Evolutionary conservation across 2,329 filamentous ascomycete genomes (phyloP), one percentile per base, ranked within the genome.

Genomic region (Annulohypoxylon truncatum): DNA sequence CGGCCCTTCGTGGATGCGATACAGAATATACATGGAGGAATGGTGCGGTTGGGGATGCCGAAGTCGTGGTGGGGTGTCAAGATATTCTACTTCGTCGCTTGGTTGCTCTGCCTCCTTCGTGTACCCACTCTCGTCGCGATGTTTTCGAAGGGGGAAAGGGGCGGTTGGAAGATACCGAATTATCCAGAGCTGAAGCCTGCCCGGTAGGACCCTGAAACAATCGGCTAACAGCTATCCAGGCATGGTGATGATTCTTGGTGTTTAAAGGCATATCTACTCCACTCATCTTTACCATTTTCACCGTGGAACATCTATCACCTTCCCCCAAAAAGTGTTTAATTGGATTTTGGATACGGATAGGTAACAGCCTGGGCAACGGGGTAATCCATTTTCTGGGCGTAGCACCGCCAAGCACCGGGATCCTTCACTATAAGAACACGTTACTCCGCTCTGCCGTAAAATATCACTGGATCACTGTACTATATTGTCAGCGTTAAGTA

Each of bases 101-200:
- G 64, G 8, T 6, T 69, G 7, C 44, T 65, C 26, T 69, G 65
- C 20, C 65, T 61, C 31, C 53, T 74, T 12, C 65, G 65, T n/a
- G 60, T 74, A 3, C 69, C 71, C 2, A 44, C 64, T 10, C 33
- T 68, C 20, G 20, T 40, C 47, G 62, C 66, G 8, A 61, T 29
- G 24, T 71, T 65, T 58, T 68, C 38, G 1, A 67, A 7, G 40
- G 66, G 48, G 66, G 68, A 44, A 15, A 62, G 22, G 35, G 48
- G 63, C 26, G 60, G 66, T 22, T 74, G 71, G 71, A 62, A 70
- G 48, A 40, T 74, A 12, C 71, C 69, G 7, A 61, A 71, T 1
- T 74, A 73, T 52, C 67, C 71, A 8, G 64, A 59, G 29, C 51
- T 73, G 13, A 51, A 59, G 28, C 20, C 20, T 24, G 42, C 42